Evolutionary conservation across 2,329 filamentous ascomycete species (phyloP), one percentile per base, ranked within the genome.

Genomic region (Fusarium cyanostomum): DNA sequence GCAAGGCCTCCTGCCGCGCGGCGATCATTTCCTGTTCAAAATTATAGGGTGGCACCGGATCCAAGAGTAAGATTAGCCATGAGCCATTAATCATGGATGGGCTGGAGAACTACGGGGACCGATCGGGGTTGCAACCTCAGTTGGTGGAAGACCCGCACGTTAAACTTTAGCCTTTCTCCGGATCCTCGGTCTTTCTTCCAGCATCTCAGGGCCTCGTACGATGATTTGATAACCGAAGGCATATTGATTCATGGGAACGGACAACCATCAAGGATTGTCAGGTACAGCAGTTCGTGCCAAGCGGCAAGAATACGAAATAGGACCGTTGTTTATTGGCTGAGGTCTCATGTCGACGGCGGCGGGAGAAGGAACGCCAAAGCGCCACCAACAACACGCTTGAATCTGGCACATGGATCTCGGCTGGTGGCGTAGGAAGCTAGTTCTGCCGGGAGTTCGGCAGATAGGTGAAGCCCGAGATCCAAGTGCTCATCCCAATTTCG

Each of bases 21-120:
- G 44, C 31, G 43, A 58, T 53, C 50, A 18, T 45, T 54, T 21
- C 50, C 37, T 15, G 3, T 50, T 58, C 26, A 15, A 58, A 24
- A 49, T 35, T 39, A 10, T 21, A 4, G 21, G 6, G 21, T 21
- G 21, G 21, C 21, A 21, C 21, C 21, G 24, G 13, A 53, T 35
- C 28, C 9, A 26, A 26, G 38, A 30, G 37, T 44, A 31, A 24
- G 34, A 43, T 21, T 15, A 33, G 35, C 31, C n/a, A 33, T 34
- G 35, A 43, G 38, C 39, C 27, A 42, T 52, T 34, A 12, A 18
- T 26, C 30, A 10, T 16, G 11, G 34, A 30, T 9, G 18, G 7
- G 7, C 10, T 21, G 28, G 31, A 33, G 34, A n/a, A n/a, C n/a
- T n/a, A n/a, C n/a, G n/a, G n/a, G n/a, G n/a, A 15, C 7, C 8